Evolutionary conservation across 495 filamentous ascomycete genomes (phyloP).

Genomic region (Amphirosellinia nigrospora): DNA sequence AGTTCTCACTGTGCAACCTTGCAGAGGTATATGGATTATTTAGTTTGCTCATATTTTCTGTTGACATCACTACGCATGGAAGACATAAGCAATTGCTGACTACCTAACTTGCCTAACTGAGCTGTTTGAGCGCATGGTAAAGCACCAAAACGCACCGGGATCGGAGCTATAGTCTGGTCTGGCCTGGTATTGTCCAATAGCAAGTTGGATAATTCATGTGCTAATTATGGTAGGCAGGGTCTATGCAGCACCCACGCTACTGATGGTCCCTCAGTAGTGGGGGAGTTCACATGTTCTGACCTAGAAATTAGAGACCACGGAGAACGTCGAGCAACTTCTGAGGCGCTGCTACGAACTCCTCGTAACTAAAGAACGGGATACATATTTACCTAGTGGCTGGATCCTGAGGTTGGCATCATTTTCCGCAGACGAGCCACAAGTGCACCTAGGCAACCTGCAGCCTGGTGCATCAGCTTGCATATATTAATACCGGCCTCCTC

Average conservation of each 20-base stretch:
- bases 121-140: no score
- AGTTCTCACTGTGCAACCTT: no score
- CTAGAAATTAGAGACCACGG: not conserved
- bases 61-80: slow-evolving; percentile 9
- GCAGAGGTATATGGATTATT: no score
- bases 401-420: not conserved
- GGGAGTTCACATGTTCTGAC: slow-evolving; percentile 10
- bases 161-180: not conserved
- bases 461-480: not conserved
- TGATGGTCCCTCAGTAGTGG: slow-evolving; percentile 6
- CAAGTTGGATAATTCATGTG: not conserved
- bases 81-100: not conserved
- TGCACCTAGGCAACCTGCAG: not conserved
- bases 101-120: no score
- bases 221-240: not conserved
- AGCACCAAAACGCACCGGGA: not conserved
- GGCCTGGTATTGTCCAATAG: slow-evolving; percentile 9
- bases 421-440: not conserved
- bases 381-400: not conserved
- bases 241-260: slow-evolving; percentile 13
- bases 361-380: not conserved
- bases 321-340: not conserved
- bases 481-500: not conserved
- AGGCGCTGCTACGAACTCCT: not conserved
- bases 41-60: not conserved